Evolutionary conservation across 2,329 filamentous ascomycete genomes (phyloP).

Genomic region (Pyrenochaeta sp.): DNA sequence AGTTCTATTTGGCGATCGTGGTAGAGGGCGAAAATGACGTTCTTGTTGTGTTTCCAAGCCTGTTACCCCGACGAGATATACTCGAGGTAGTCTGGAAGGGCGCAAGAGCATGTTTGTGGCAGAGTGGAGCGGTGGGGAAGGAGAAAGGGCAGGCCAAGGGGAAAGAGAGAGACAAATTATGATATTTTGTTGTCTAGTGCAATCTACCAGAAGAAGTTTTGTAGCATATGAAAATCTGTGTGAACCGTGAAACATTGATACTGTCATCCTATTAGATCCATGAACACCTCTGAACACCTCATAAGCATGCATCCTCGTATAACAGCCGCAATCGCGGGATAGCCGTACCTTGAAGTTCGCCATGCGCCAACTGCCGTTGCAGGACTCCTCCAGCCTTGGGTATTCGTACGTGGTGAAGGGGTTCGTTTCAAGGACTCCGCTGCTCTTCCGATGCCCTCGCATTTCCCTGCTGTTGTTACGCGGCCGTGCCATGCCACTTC

Average conservation of each 20-base stretch:
- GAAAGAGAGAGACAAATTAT: background rate
- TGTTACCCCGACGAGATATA: conserved; percentile 77
- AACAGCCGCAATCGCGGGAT: conserved; percentile 1
- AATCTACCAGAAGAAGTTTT: background rate
- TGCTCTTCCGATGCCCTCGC: background rate
- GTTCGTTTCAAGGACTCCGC: background rate
- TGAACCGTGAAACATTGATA: background rate
- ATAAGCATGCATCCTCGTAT: conserved; percentile 12
- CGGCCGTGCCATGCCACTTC: background rate
- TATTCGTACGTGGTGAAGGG: background rate
- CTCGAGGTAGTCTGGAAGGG: conserved; percentile 93
- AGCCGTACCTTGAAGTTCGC: conserved; percentile 16
- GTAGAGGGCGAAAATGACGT: conserved; percentile 88
- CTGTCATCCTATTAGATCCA: background rate
- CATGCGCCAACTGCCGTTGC: background rate
- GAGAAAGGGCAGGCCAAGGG: background rate
- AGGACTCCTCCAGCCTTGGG: background rate
- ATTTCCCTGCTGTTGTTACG: background rate
- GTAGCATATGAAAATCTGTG: no score
- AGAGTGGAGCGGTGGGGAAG: conserved; percentile 49
- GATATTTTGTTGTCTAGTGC: background rate
- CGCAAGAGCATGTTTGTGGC: conserved; percentile 81
- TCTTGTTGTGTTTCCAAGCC: conserved; percentile 90
- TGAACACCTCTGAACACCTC: background rate
- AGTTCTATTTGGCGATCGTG: conserved; percentile 88